Percentiles rank a stretch among this genome's conserved stretches.
Conservation (phyloP, 31 red algal genomes). For the Odonthalia washingtoniensis region DNA sequence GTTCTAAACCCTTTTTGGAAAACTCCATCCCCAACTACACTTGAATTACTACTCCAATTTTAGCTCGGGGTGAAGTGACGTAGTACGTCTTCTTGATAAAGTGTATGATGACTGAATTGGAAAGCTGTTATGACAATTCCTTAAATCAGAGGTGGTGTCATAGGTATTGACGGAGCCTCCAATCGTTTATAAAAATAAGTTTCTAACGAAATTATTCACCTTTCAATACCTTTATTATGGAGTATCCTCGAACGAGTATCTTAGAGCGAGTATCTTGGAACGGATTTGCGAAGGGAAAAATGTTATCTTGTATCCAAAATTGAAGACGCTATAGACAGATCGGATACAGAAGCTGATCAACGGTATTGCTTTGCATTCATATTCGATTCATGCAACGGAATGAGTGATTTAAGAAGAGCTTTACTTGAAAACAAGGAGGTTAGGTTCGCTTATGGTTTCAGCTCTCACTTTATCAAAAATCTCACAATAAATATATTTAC, state of each 20-base stretch:
- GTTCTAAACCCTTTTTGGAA: too few relatives aligned
- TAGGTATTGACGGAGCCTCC: background rate
- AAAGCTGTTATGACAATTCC: background rate
- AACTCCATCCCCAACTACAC: background rate
- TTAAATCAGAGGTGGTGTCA: background rate
- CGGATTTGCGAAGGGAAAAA: too few relatives aligned
- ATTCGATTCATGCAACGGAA: constrained; percentile 39
- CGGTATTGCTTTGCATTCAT: constrained; percentile 33
- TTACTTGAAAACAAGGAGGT: constrained; percentile 15
- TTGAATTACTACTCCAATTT: background rate
- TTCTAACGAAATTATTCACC: background rate
- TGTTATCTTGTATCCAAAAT: too few relatives aligned
- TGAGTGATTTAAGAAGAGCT: constrained; percentile 16
- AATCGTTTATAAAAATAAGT: background rate
- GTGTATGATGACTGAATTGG: too few relatives aligned
- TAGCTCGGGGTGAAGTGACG: too few relatives aligned
- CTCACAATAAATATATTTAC: constrained; percentile 37
- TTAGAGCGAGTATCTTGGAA: too few relatives aligned
- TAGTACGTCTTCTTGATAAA: background rate
- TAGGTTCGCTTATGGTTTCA: too few relatives aligned
- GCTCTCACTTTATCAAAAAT: constrained; percentile 45
- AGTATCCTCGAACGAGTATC: too few relatives aligned
- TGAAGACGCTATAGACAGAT: too few relatives aligned
- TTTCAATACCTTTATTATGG: background rate
- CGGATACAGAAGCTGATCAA: background rate